These are phyloP conservation scores for Pythium monospermum DNA, from an alignment of 352 stramenopile species.

Conservation along the genomic window DNA sequence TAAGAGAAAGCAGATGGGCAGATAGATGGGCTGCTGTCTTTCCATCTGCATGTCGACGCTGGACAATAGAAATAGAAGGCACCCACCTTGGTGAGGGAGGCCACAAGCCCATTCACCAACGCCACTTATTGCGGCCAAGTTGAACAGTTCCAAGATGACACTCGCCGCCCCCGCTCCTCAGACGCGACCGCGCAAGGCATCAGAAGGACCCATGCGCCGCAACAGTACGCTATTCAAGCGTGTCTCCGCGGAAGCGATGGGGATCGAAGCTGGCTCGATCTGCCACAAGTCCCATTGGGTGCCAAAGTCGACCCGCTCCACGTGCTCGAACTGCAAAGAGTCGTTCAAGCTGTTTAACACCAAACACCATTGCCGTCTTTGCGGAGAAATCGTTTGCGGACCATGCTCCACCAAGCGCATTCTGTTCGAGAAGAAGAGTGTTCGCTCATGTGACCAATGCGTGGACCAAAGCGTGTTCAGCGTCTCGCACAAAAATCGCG, in stretches of 20 bases:
- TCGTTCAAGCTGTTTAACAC: constrained; percentile 53
- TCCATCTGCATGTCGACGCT: too few relatives aligned
- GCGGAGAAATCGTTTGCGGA: constrained; percentile 71
- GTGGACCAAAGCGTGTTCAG: constrained; percentile 54
- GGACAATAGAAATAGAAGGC: too few relatives aligned
- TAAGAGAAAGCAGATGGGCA: too few relatives aligned
- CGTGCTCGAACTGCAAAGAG: constrained; percentile 61
- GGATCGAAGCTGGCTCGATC: constrained; percentile 59
- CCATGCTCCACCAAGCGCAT: constrained; percentile 70
- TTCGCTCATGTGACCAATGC: constrained; percentile 75
- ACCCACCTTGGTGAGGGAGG: too few relatives aligned
- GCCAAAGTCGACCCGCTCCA: constrained; percentile 57
- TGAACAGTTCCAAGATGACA: too few relatives aligned
- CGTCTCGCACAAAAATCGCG: constrained; percentile 34
- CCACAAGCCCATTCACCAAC: too few relatives aligned
- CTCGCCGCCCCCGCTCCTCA: not conserved
- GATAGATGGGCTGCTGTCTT: too few relatives aligned
- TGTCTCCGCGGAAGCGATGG: constrained; percentile 57
- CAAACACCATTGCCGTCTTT: constrained; percentile 79
- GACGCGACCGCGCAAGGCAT: constrained; percentile 1
- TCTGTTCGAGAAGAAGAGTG: constrained; percentile 63
- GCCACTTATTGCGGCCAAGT: too few relatives aligned
- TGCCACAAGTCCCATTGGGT: constrained; percentile 74
- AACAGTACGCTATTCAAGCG: constrained; percentile 42
- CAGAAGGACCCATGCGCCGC: constrained; percentile 8